A percentile compares a stretch with the other conserved stretches of the same genome.
Conservation (phyloP, 78 protist species). For the Polysphondylium violaceum region DNA sequence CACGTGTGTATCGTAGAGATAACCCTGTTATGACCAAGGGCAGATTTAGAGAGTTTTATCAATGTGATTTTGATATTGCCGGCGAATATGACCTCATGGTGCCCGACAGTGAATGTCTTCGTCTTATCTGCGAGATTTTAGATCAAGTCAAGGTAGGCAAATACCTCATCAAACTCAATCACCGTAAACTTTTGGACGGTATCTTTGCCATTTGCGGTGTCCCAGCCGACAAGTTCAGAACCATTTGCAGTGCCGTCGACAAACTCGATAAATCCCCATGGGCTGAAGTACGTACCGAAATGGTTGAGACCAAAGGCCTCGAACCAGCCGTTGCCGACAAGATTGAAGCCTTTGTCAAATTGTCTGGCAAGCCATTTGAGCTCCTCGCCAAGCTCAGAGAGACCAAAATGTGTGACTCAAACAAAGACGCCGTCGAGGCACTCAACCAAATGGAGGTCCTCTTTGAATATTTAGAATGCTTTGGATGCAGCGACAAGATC, state of each 20-base stretch:
- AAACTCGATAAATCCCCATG: slow-evolving; percentile 95
- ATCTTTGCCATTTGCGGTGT: slow-evolving; percentile 94
- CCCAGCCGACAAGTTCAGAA: slow-evolving; percentile 87
- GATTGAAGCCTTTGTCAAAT: slow-evolving; percentile 82
- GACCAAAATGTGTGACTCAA: slow-evolving; percentile 6
- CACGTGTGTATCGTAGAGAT: slow-evolving; percentile 97
- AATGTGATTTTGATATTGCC: slow-evolving; percentile 97
- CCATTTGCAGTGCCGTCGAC: slow-evolving; percentile 96
- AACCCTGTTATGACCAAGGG: slow-evolving; percentile 91
- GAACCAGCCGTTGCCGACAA: slow-evolving; percentile 84
- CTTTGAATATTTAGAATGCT: slow-evolving; percentile 63
- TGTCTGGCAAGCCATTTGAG: slow-evolving; percentile 71
- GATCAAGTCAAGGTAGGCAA: slow-evolving; percentile 82
- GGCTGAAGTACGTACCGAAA: slow-evolving; percentile 92
- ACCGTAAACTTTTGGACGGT: slow-evolving; percentile 92
- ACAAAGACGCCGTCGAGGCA: slow-evolving; percentile 75
- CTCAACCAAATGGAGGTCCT: slow-evolving; percentile 75
- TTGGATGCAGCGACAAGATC: slow-evolving; percentile 59
- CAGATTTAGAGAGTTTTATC: slow-evolving; percentile 97
- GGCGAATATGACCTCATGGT: slow-evolving; percentile 95
- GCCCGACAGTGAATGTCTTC: slow-evolving; percentile 95
- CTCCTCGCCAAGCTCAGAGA: slow-evolving; percentile 43
- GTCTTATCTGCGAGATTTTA: slow-evolving; percentile 86
- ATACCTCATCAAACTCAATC: slow-evolving; percentile 88
- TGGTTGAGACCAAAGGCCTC: slow-evolving; percentile 91